Conservation (phyloP, 2,329 filamentous ascomycete species). For the Canariomyces notabilis region DNA sequence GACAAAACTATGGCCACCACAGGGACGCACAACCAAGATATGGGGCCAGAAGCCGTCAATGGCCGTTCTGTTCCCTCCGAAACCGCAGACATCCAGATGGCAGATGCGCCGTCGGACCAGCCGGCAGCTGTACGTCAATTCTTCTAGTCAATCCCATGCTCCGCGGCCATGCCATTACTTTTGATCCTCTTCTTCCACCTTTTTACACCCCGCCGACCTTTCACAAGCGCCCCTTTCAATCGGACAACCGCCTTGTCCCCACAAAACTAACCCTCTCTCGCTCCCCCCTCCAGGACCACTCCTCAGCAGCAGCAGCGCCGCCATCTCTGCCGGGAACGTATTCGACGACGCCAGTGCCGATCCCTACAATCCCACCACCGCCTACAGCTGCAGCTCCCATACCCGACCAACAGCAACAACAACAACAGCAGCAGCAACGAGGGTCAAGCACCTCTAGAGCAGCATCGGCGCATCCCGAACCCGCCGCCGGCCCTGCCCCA, state of each 20-base stretch:
- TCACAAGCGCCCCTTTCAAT: not conserved
- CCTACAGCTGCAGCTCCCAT: not conserved
- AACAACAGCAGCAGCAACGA: not conserved
- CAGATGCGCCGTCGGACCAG: conserved; percentile 13
- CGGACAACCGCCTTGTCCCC: conserved; percentile 1
- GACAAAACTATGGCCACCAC: not conserved
- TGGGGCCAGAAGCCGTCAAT: not conserved
- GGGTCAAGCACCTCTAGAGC: conserved; percentile 19
- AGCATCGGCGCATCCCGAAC: conserved; percentile 21
- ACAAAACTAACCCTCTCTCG: not conserved
- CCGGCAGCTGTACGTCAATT: conserved; percentile 4
- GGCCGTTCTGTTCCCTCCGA: not conserved
- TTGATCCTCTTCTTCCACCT: not conserved
- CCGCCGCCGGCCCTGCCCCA: not conserved
- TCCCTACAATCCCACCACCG: conserved; percentile 4
- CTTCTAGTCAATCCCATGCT: no score
- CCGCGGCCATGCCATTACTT: not conserved
- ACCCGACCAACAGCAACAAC: not conserved
- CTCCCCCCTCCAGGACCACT: not conserved
- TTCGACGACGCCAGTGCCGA: conserved; percentile 1
- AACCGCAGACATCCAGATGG: conserved; percentile 12
- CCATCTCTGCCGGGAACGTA: no score
- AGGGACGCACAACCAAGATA: not conserved
- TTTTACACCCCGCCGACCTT: not conserved
- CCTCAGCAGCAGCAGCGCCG: not conserved